Evolutionary conservation across 2,329 filamentous ascomycete species (phyloP), one percentile per base, ranked within the genome.

Genomic region (Microdochium bolleyi): DNA sequence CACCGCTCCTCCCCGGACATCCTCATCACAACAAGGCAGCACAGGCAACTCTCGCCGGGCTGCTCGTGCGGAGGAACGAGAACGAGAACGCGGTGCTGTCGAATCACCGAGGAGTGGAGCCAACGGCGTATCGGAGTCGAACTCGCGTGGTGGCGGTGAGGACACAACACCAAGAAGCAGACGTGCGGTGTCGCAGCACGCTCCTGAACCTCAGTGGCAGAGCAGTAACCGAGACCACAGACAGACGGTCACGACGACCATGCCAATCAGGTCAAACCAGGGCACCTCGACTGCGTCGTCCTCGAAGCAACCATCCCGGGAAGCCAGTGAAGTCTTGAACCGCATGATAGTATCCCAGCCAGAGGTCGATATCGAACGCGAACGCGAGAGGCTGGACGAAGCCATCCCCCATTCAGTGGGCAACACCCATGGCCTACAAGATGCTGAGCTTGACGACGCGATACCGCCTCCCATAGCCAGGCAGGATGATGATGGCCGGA

Each of bases 301-400:
- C 38, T 72, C 80, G 37, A 79, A 78, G 19, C 79, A 77, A 44
- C 76, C 88, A 13, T 82, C 84, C 14, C 83, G 87, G 54, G 89
- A 95, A 67, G 84, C 88, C 53, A 92, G 87, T 68, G 84, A 91
- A 53, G 84, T 90, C 30, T 79, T 95, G 57, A 89, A 88, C 65
- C 82, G 87, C 56, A 82, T 92, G 57, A 76, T 92, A 57, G 80
- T 91, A 24, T 87, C 87, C 50, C 87, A 89, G 59, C 88, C 88
- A 7, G 80, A 86, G 58, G 83, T 85, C 48, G 88, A 92, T 64
- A 72, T 88, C 53, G 83, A 83, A 53, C 79, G 89, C 54, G 87
- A 89, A 66, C 78, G 79, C 58, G 85, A 87, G 54, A 82, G 89
- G 41, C 76, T 87, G 63, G 78, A 78, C 16, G 83, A 89, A 66